Percentiles rank a stretch among this genome's conserved stretches.
Conservation (phyloP, 2,329 filamentous ascomycete genomes). For the Emergomyces orientalis region DNA sequence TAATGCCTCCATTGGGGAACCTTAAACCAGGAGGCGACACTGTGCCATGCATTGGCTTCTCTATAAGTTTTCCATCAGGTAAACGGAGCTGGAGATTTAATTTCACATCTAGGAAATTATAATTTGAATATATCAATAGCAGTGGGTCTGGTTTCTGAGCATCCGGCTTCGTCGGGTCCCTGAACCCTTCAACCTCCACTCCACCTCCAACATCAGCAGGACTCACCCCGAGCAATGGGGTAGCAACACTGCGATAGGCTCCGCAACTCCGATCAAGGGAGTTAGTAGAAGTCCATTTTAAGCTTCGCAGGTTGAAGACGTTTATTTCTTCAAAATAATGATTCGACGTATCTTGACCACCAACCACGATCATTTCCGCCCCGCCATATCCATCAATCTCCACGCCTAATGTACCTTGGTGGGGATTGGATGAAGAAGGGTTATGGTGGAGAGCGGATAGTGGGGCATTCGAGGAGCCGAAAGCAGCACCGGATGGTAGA, state of each 20-base stretch:
- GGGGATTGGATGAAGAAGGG: constrained; percentile 68
- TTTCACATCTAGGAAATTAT: constrained; percentile 97
- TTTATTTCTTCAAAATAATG: constrained; percentile 99
- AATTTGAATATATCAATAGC: constrained; percentile 98
- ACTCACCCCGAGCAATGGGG: constrained; percentile 53
- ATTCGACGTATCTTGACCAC: constrained; percentile 93
- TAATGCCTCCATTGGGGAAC: constrained; percentile 91
- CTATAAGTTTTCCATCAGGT: constrained; percentile 71
- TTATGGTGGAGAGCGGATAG: constrained; percentile 85
- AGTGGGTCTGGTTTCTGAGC: constrained; percentile 35
- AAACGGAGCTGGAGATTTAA: constrained; percentile 83
- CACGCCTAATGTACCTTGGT: constrained; percentile 79
- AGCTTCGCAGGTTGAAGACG: constrained; percentile 88
- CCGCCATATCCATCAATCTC: constrained; percentile 84
- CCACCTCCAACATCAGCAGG: constrained; percentile 36
- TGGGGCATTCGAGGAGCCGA: constrained; percentile 74
- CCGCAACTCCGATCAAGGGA: constrained; percentile 85
- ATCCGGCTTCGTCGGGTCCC: constrained; percentile 26
- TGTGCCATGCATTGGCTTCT: constrained; percentile 72
- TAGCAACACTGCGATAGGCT: constrained; percentile 90
- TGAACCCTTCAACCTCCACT: constrained; percentile 31
- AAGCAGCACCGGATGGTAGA: constrained; percentile 75
- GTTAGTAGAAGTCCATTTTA: constrained; percentile 92
- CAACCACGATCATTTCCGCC: constrained; percentile 94
- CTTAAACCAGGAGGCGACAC: constrained; percentile 85